phyloP scores from a whole-genome alignment of 2,329 filamentous ascomycete genomes.

The Talaromyces sp. region DNA sequence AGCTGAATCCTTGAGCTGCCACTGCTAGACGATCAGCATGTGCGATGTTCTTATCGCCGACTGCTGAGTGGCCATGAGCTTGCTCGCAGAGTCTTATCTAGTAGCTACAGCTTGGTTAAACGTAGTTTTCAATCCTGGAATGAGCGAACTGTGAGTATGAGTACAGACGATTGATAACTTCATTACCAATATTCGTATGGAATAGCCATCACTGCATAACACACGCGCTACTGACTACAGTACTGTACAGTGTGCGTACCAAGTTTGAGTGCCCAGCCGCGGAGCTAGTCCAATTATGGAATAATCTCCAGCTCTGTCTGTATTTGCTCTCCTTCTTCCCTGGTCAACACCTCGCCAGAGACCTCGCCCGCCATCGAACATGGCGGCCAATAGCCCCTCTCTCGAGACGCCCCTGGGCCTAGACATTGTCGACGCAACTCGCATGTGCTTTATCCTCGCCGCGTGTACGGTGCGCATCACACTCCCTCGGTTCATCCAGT shows the following conservation, averaged over 20 bases:
- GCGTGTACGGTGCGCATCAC: slow-evolving; percentile 30
- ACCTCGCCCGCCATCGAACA: neutral
- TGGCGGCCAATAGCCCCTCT: neutral
- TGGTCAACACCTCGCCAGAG: neutral
- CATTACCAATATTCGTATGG: neutral
- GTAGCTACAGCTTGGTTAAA: neutral
- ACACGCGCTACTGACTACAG: too few relatives aligned
- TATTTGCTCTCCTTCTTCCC: neutral
- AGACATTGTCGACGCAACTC: slow-evolving; percentile 30
- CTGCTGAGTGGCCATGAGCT: neutral
- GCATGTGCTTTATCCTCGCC: slow-evolving; percentile 33
- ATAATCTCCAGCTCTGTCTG: neutral
- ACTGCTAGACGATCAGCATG: neutral
- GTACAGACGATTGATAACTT: neutral
- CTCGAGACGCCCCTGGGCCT: slow-evolving; percentile 13
- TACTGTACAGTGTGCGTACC: too few relatives aligned
- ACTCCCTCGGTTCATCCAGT: neutral
- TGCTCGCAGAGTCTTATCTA: neutral
- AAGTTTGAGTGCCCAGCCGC: neutral
- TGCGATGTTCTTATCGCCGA: neutral
- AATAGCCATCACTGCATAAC: neutral
- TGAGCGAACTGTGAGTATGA: neutral
- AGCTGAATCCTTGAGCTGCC: too few relatives aligned
- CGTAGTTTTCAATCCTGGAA: neutral
- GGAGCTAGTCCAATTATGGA: neutral